Conservation (phyloP, 2,329 filamentous ascomycete species). For the Diaporthe aspalathi region DNA sequence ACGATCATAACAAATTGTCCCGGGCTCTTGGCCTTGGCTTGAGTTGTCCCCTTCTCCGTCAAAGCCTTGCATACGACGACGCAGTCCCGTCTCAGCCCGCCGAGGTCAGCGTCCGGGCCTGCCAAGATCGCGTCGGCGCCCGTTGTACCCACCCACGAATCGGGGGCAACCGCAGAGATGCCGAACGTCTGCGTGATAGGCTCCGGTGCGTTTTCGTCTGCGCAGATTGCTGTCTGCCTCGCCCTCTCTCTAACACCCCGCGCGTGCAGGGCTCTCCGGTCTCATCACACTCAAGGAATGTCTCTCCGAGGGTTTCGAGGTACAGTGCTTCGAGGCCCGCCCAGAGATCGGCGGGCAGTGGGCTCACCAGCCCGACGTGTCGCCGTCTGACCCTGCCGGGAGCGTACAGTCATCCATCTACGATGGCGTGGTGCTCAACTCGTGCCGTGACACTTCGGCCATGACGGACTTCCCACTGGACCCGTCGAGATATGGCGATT, state of each 20-base stretch:
- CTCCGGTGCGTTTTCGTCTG: conserved; percentile 5
- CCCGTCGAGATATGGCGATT: conserved; percentile 51
- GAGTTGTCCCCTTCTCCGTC: background rate
- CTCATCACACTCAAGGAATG: conserved; percentile 53
- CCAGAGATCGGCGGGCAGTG: conserved; percentile 52
- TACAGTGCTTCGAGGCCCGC: conserved; percentile 51
- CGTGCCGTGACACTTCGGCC: conserved; percentile 51
- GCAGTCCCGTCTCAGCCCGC: conserved; percentile 19
- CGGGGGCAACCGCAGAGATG: background rate
- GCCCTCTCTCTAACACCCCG: background rate
- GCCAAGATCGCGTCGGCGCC: background rate
- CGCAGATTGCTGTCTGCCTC: background rate
- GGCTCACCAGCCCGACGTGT: conserved; percentile 49
- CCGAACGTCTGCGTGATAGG: conserved; percentile 37
- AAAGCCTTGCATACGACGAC: background rate
- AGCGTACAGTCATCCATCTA: conserved; percentile 48
- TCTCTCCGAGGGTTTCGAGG: conserved; percentile 50
- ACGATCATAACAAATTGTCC: background rate
- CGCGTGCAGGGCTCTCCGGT: conserved; percentile 48
- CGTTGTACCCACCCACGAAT: background rate
- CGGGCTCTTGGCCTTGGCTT: background rate
- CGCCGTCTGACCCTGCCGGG: conserved; percentile 42
- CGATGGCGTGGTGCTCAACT: conserved; percentile 51
- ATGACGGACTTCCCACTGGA: conserved; percentile 55
- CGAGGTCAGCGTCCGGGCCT: too few relatives aligned